These are phyloP conservation scores for Eucalyptus tenuipes DNA, from an alignment of 345 rosid genomes.

Conservation along the genomic window DNA sequence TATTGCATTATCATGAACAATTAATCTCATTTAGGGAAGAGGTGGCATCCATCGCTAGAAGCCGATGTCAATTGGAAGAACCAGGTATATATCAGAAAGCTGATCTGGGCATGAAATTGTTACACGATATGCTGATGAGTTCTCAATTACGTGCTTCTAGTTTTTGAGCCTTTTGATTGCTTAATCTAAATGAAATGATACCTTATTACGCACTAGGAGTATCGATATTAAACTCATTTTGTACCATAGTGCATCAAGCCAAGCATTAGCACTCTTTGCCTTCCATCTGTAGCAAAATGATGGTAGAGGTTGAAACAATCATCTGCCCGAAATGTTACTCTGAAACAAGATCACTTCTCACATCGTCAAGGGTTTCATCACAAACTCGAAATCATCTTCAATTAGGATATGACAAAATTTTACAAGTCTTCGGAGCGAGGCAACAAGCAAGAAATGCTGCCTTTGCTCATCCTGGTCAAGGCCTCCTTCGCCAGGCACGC, in stretches of 20 bases:
- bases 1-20: background rate
- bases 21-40: background rate
- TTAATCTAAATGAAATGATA: background rate
- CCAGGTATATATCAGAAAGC: background rate
- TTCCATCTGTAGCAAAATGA: background rate
- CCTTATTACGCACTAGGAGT: background rate
- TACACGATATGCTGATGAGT: background rate
- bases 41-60: background rate
- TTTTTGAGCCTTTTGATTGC: too few relatives aligned
- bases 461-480: slow-evolving; percentile 37
- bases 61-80: background rate
- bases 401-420: background rate
- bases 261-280: background rate
- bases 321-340: background rate
- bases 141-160: background rate
- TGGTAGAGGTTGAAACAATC: background rate
- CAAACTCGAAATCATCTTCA: background rate
- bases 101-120: background rate
- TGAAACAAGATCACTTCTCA: background rate
- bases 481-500: slow-evolving; percentile 59
- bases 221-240: background rate
- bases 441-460: slow-evolving; percentile 48
- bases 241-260: background rate
- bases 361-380: background rate
- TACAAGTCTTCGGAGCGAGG: slow-evolving; percentile 21